Base-by-base conservation (phyloP, 2,329 filamentous ascomycete species). In the Penicillium sp. region DNA sequence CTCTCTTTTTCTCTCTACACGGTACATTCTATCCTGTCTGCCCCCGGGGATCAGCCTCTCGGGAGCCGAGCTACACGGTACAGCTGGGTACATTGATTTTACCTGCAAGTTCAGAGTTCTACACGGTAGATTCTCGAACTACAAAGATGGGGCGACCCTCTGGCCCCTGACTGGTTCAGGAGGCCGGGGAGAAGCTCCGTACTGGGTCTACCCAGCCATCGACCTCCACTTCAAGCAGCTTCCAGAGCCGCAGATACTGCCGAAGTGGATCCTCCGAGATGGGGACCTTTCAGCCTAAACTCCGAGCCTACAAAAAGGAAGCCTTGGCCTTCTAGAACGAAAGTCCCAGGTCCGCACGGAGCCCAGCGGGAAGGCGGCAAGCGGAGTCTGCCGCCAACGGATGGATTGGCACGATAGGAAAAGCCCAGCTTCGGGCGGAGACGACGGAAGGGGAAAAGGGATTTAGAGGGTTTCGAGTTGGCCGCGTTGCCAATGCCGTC, bases 191-290 rank as follows among this genome's bases (percentile, higher is more conserved):
- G 49, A 42, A 28, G 39, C 31, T 13, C 31, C 47, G 42, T 47
- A 60, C 18, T 38, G 55, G 54, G 42, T 41, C 13, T 4, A 16
- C 38, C 36, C 54, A 49, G 41, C 42, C 41, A 45, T 36, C 7
- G n/a, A 16, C 16, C 45, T 57, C 61, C 60, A 63, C 61, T 51
- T 24, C 52, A 58, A 54, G 42, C 54, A 63, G 60, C 60, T 63
- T 34, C 61, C 53, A 60, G 61, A 63, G 61, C 61, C 61, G 58
- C 61, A 63, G 61, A 58, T 34, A 52, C 48, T 58, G 61, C 61
- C 61, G 61, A 63, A 58, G 59, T 62, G 58, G 54, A 54, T 45
- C 21, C 31, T 39, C 33, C 29, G 16, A 39, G 45, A 28, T 31
- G 6, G n/a, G 2, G n/a, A 16, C 31, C 31, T 45, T 45, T 53